phyloP scores from a whole-genome alignment of 2,329 filamentous ascomycete species.

The Didymella glomerata region DNA sequence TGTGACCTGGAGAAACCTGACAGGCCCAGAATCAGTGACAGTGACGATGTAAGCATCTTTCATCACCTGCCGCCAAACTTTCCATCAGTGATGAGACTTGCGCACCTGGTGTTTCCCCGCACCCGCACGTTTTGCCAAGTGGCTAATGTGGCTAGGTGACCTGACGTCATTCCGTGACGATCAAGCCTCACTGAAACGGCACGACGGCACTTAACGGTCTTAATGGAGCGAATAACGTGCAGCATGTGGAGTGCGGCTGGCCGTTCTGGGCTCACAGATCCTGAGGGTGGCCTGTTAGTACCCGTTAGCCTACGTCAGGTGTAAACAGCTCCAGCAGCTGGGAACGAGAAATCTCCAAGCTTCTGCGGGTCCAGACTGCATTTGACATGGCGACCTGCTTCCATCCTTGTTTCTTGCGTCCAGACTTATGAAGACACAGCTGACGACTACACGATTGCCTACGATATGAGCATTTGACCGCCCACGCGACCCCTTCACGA shows the following conservation, averaged over 20 bases:
- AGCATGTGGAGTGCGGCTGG: conserved; percentile 30
- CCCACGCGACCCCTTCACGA: conserved; percentile 1
- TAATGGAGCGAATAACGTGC: conserved; percentile 24
- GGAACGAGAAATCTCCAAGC: conserved; percentile 22
- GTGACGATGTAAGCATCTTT: background rate
- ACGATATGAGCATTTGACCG: conserved; percentile 13
- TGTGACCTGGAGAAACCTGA: background rate
- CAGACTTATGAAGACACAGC: conserved; percentile 4
- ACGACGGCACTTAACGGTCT: conserved; percentile 27
- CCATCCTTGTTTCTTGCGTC: conserved; percentile 24
- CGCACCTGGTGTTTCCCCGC: conserved; percentile 13
- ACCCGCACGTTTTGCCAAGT: conserved; percentile 31
- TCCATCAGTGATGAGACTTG: background rate
- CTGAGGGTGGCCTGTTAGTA: conserved; percentile 10
- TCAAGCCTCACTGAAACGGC: conserved; percentile 29
- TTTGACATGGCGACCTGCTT: conserved; percentile 20
- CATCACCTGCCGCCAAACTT: background rate
- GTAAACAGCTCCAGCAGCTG: conserved; percentile 20
- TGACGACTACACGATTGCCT: conserved; percentile 12
- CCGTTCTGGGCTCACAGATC: conserved; percentile 14
- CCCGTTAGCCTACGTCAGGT: conserved; percentile 33
- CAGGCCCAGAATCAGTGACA: background rate
- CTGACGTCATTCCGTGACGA: conserved; percentile 34
- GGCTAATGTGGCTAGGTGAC: conserved; percentile 22
- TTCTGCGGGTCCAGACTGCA: conserved; percentile 20